Evolutionary conservation across 108 stramenopile species (phyloP).

Genomic region (Cyclotella baltica): DNA sequence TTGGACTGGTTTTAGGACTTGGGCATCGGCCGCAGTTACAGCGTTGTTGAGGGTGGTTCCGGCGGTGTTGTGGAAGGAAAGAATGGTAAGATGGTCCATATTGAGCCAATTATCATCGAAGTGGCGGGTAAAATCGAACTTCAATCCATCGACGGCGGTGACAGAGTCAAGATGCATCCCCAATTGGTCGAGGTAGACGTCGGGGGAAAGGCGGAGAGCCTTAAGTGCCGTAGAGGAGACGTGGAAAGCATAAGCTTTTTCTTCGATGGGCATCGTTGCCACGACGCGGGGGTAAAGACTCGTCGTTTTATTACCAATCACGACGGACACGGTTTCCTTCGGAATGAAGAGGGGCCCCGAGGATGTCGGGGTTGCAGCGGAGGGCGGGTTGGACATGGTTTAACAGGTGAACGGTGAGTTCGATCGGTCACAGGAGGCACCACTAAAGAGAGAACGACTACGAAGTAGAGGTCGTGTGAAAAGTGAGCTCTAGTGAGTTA

Average conservation of each 20-base stretch:
- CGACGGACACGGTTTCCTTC: not conserved
- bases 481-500: no score
- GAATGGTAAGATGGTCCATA: not conserved
- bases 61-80: constrained; percentile 11
- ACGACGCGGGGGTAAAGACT: not conserved
- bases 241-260: not conserved
- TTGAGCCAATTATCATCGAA: no score
- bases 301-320: not conserved
- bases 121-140: not conserved
- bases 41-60: no score
- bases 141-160: not conserved
- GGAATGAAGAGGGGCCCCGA: not conserved
- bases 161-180: not conserved
- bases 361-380: no score
- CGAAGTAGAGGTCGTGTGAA: no score
- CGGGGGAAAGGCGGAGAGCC: not conserved
- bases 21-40: not conserved
- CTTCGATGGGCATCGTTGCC: not conserved
- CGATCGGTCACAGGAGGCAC: no score
- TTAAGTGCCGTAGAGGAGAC: not conserved
- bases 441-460: no score
- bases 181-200: not conserved
- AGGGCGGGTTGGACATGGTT: no score
- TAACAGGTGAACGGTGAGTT: no score
- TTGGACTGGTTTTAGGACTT: not conserved